Evolutionary conservation across 768 basidiomycete genomes (phyloP).

Genomic region (Naganishia antarctica): DNA sequence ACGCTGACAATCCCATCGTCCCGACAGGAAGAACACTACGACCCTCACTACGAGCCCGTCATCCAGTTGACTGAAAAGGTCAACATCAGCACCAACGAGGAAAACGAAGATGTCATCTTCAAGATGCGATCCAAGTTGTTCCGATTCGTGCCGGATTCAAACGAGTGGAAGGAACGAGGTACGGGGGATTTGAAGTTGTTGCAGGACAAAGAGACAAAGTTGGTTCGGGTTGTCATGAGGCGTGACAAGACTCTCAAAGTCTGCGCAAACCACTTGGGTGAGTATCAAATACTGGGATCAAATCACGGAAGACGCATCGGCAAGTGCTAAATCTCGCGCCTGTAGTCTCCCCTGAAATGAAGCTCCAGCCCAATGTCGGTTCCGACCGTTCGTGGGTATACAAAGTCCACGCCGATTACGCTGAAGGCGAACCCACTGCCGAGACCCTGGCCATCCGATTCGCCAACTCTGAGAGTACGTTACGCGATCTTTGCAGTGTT

Average conservation of each 20-base stretch:
- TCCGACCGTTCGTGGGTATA: constrained; percentile 99
- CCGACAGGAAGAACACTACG: constrained; percentile 64
- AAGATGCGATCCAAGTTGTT: constrained; percentile 99
- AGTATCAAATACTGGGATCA: constrained; percentile 37
- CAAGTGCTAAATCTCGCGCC: constrained; percentile 4
- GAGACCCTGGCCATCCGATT: constrained; percentile 98
- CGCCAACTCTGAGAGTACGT: constrained; percentile 82
- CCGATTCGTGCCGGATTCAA: constrained; percentile 70
- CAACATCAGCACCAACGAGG: constrained; percentile 89
- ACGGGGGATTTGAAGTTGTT: constrained; percentile 93
- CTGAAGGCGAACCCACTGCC: constrained; percentile 79
- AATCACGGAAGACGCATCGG: neutral
- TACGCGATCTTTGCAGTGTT: neutral
- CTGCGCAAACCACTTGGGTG: constrained; percentile 95
- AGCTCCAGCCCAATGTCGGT: constrained; percentile 92
- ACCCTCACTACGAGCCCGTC: constrained; percentile 91
- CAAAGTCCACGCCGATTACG: constrained; percentile 92
- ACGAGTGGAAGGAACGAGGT: constrained; percentile 98
- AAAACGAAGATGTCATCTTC: constrained; percentile 86
- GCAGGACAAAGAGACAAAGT: constrained; percentile 79
- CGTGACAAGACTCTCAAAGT: constrained; percentile 99
- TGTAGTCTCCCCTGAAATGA: constrained; percentile 90
- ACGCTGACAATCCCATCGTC: neutral
- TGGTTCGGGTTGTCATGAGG: constrained; percentile 94
- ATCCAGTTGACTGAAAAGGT: constrained; percentile 94